Evolutionary conservation across 768 basidiomycete species (phyloP), one percentile per base, ranked within the genome.

Genomic region (Lactarius akahatsu): DNA sequence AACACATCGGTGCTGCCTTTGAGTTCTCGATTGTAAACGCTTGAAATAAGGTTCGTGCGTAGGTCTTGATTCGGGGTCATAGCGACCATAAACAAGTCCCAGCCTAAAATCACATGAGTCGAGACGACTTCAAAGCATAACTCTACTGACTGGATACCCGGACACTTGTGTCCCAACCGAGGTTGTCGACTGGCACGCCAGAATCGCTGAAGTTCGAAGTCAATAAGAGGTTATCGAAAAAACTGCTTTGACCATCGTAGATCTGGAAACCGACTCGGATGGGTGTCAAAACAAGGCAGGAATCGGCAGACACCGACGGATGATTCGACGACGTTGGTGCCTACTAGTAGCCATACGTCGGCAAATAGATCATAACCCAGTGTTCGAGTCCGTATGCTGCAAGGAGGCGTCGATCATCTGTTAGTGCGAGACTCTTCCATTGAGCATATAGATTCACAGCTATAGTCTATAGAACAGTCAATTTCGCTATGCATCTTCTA

Each of bases 321-420:
- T 64, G 57, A 55, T 8, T 66, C 70, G 75, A 89, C 85, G 16
- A 89, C 73, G 58, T 82, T 80, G 28, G 83, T 78, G 43, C 80
- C 80, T 58, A n/a, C n/a, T n/a, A n/a, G n/a, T n/a, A 89, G 74
- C 45, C 89, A 76, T 71, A 80, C 83, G 72, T 88, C 87, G 10
- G 81, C 84, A 63, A 80, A 87, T 57, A 90, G 71, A 76, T 89
- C 88, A 75, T 90, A 89, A 11, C 83, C 75, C 26, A 87, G 71
- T 3, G 84, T 84, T 85, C 4, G 34, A 58, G 30, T 15, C 66
- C 26, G 60, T 63, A 43, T 57, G 63, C 57, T 36, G 16, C 32
- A 43, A 62, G 50, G 40, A 43, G 30, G 34, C 45, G 8, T 61
- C 64, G 57, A 70, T 58, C 56, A 34, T 9, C 50, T 50, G 59